Evolutionary conservation across 2,329 filamentous ascomycete species (phyloP).

Genomic region (Colletotrichum truncatum): DNA sequence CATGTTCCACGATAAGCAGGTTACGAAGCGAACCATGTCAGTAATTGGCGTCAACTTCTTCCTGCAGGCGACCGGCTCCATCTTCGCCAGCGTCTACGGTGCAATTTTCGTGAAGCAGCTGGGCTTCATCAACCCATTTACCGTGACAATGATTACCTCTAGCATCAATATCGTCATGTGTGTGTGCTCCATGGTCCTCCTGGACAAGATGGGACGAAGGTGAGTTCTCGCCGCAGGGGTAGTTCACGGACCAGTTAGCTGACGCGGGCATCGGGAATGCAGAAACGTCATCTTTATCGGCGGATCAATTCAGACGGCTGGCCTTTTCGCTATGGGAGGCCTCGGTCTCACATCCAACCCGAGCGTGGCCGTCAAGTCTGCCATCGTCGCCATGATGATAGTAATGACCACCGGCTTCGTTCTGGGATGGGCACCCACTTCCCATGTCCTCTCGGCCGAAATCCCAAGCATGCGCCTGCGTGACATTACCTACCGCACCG

Average conservation of each 20-base stretch:
- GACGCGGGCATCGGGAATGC: background rate
- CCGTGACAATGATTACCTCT: conserved; percentile 32
- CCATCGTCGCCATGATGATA: conserved; percentile 43
- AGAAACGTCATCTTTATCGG: conserved; percentile 11
- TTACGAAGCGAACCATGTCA: conserved; percentile 36
- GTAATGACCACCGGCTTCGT: conserved; percentile 41
- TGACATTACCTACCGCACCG: conserved; percentile 37
- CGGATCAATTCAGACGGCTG: conserved; percentile 3
- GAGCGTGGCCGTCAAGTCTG: conserved; percentile 32
- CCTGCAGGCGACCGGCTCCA: conserved; percentile 40
- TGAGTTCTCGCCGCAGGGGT: background rate
- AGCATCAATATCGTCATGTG: conserved; percentile 32
- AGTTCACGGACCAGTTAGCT: conserved; percentile 2
- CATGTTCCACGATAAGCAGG: conserved; percentile 34
- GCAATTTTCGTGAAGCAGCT: conserved; percentile 40
- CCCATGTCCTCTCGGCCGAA: conserved; percentile 46
- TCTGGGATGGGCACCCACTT: conserved; percentile 44
- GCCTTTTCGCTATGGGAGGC: background rate
- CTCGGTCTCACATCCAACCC: conserved; percentile 20
- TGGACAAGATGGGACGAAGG: conserved; percentile 33
- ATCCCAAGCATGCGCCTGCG: conserved; percentile 41
- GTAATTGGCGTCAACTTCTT: conserved; percentile 40
- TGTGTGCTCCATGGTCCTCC: conserved; percentile 29
- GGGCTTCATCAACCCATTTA: conserved; percentile 39
- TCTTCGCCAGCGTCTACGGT: conserved; percentile 41